phyloP scores from a whole-genome alignment of 495 filamentous ascomycete species.

The Letharia columbiana region DNA sequence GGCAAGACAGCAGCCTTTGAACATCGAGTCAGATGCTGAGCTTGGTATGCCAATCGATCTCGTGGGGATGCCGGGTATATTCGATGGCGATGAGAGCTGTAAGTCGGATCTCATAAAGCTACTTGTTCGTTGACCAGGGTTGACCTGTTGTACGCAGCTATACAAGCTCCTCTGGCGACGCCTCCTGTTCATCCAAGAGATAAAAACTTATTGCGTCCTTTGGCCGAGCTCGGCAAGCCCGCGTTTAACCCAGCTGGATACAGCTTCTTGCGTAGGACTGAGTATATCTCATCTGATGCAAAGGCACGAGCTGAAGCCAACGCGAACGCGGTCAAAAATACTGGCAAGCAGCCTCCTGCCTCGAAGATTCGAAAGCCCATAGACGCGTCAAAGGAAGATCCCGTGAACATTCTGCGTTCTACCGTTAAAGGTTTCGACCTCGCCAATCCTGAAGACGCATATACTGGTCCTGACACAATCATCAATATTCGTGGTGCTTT shows the following conservation, averaged over 20 bases:
- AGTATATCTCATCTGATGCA: slow-evolving; percentile 77
- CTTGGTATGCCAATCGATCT: slow-evolving; percentile 95
- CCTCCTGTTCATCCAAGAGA: slow-evolving; percentile 73
- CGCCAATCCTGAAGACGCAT: slow-evolving; percentile 60
- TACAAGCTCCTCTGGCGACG: slow-evolving; percentile 62
- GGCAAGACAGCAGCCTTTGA: slow-evolving; percentile 82
- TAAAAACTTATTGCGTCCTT: slow-evolving; percentile 66
- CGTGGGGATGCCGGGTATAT: slow-evolving; percentile 86
- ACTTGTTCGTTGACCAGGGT: background rate
- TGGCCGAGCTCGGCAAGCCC: slow-evolving; percentile 74
- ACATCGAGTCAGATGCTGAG: slow-evolving; percentile 95
- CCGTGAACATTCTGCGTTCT: slow-evolving; percentile 69
- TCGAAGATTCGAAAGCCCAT: slow-evolving; percentile 35
- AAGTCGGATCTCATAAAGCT: slow-evolving; percentile 33
- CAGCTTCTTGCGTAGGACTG: slow-evolving; percentile 90
- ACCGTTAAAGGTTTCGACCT: slow-evolving; percentile 80
- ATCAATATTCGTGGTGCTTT: slow-evolving; percentile 46
- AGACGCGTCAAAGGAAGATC: slow-evolving; percentile 57
- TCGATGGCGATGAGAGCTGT: slow-evolving; percentile 94
- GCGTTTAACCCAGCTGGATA: slow-evolving; percentile 58
- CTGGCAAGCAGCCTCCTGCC: slow-evolving; percentile 36
- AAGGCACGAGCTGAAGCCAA: slow-evolving; percentile 35
- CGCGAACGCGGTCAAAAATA: slow-evolving; percentile 29
- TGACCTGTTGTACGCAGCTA: slow-evolving; percentile 46
- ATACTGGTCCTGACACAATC: slow-evolving; percentile 42